phyloP scores from a whole-genome alignment of 305 asterid species.

The Withania somnifera region DNA sequence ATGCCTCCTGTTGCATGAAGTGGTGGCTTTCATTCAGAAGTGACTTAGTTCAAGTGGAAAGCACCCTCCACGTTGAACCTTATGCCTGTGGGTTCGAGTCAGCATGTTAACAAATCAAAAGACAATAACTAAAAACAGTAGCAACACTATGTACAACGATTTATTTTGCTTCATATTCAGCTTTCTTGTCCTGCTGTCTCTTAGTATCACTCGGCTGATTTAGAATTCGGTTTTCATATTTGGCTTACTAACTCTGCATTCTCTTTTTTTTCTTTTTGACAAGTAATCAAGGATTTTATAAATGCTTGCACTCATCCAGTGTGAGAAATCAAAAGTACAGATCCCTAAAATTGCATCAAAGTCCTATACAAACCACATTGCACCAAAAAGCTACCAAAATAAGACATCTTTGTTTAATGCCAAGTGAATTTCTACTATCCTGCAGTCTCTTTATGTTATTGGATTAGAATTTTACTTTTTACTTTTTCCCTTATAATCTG shows the following conservation, averaged over 20 bases:
- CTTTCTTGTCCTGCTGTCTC: not conserved
- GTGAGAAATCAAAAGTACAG: not conserved
- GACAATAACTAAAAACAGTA: not conserved
- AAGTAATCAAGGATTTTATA: not conserved
- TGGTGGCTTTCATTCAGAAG: not conserved
- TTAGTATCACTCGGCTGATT: not conserved
- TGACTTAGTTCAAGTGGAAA: not conserved
- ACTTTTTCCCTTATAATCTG: not conserved
- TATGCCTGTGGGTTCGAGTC: not conserved
- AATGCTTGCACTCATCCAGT: not conserved
- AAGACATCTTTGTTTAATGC: not conserved
- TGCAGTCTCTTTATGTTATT: not conserved
- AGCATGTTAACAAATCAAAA: not conserved
- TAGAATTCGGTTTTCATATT: not conserved
- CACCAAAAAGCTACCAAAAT: not conserved
- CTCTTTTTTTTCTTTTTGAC: not conserved
- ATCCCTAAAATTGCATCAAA: not conserved
- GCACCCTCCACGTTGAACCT: not conserved
- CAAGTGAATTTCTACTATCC: not conserved
- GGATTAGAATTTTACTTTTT: not conserved
- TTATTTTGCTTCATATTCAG: not conserved
- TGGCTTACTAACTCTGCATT: not conserved
- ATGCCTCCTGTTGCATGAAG: not conserved
- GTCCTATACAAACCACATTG: not conserved
- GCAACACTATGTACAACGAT: not conserved